Percentiles rank a stretch among this genome's conserved stretches.
These are phyloP conservation scores for Paspalum vaginatum DNA, from an alignment of 176 grass and related monocot species.

Conservation along the genomic window DNA sequence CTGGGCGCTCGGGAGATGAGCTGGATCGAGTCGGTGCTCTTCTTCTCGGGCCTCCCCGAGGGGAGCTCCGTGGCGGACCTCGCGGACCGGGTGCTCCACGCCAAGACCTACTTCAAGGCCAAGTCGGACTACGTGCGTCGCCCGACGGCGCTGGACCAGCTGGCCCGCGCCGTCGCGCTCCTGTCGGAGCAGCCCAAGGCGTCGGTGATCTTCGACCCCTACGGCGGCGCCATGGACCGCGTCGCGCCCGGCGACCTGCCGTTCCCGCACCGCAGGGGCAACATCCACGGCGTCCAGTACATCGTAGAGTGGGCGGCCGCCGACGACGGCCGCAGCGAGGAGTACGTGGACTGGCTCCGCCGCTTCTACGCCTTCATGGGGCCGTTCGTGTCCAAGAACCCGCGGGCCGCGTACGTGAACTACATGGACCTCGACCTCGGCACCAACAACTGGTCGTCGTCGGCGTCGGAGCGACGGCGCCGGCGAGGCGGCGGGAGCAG, in stretches of 20 bases:
- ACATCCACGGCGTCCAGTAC: conserved; percentile 68
- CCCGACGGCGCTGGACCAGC: conserved; percentile 16
- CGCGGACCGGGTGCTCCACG: conserved; percentile 38
- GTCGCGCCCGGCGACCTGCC: conserved; percentile 40
- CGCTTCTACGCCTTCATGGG: conserved; percentile 59
- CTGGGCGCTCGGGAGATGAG: conserved; percentile 51
- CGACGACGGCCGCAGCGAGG: conserved; percentile 10
- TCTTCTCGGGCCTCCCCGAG: conserved; percentile 61
- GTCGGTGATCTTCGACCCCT: conserved; percentile 76
- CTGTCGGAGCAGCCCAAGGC: conserved; percentile 62
- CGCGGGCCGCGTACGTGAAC: conserved; percentile 69
- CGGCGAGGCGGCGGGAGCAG: accelerated
- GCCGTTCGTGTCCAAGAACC: conserved; percentile 37
- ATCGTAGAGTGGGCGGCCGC: conserved; percentile 46
- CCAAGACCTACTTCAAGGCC: conserved; percentile 77
- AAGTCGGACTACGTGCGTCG: conserved; percentile 70
- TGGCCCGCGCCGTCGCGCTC: conserved; percentile 18
- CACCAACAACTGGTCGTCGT: not conserved
- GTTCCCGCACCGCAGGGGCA: conserved; percentile 73
- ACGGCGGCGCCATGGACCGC: conserved; percentile 71
- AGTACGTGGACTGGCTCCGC: conserved; percentile 64
- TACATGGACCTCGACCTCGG: conserved; percentile 87
- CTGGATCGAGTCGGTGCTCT: conserved; percentile 80
- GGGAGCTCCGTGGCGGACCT: conserved; percentile 56
- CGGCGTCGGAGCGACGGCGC: not conserved